Conservation (phyloP, 2,329 filamentous ascomycete species). For the Aureobasidium sp. region DNA sequence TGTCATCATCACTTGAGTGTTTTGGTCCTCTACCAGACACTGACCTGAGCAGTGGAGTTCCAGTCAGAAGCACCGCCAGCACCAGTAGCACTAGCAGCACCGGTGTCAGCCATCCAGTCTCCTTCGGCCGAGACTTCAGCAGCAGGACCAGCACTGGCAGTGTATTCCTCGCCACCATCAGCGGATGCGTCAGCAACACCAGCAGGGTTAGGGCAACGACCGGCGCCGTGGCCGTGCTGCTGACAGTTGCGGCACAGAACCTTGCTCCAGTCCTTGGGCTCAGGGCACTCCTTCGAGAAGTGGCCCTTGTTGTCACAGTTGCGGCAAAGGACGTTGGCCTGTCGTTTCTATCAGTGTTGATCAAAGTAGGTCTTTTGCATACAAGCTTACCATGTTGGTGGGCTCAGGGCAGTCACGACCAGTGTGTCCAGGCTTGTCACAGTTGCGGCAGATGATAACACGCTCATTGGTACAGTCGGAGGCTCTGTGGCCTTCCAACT, state of each 20-base stretch:
- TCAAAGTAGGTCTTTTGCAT: not conserved
- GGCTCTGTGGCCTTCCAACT: conserved; percentile 23
- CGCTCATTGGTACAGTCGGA: conserved; percentile 27
- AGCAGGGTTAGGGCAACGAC: conserved; percentile 19
- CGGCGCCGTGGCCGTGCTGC: conserved; percentile 19
- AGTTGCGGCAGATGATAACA: conserved; percentile 25
- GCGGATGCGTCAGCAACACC: too few relatives aligned
- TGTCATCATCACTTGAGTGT: not conserved
- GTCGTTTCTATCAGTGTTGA: not conserved
- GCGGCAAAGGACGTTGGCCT: conserved; percentile 24
- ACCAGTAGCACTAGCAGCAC: not conserved
- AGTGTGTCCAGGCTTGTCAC: conserved; percentile 32
- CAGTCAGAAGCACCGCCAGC: conserved; percentile 1
- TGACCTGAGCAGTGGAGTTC: conserved; percentile 1
- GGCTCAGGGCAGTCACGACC: conserved; percentile 52
- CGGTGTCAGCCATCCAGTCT: not conserved
- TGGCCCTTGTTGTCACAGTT: conserved; percentile 41
- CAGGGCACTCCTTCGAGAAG: conserved; percentile 55
- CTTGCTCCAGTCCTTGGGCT: conserved; percentile 45
- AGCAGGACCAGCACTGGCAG: conserved; percentile 10
- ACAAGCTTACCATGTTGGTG: conserved; percentile 26
- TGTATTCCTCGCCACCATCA: conserved; percentile 16
- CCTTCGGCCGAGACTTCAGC: conserved; percentile 3
- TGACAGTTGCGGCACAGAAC: conserved; percentile 41
- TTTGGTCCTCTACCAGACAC: not conserved